Evolutionary conservation across 495 filamentous ascomycete genomes (phyloP), one percentile per base, ranked within the genome.

Genomic region (Viridothelium virens): DNA sequence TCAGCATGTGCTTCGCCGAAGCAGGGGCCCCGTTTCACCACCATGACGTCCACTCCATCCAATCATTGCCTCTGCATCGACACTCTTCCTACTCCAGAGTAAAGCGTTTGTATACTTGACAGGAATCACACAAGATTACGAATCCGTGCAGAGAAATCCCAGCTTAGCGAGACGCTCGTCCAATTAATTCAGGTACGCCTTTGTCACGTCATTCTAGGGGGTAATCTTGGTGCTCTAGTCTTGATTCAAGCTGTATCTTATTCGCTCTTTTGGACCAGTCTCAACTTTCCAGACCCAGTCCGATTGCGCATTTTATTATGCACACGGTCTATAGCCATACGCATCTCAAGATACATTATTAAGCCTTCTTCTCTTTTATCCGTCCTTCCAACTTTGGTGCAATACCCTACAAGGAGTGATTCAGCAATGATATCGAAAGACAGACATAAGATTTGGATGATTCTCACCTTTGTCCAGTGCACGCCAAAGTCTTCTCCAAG

Each of bases 301-400:
- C 25, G 25, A 25, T 25, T 25, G 25, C 25, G 25, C 25, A 25
- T 25, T 25, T 25, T 25, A 25, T 25, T 25, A 25, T 25, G 25
- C 25, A 25, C 25, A 25, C 25, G 25, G 25, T 25, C 25, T 25
- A 25, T 25, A 25, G 25, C 41, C 41, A 44, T 14, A 44, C 41
- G 41, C 41, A 44, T 44, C 14, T 14, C 6, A 44, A 0, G 33
- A 59, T 5, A n/a, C 7, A 4, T 34, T 10, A 11, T 59, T 36
- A 9, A 34, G n/a, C 31, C 53, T 59, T 18, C 31, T 59, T 59
- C 5, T 71, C 68, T 61, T 72, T 44, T 53, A 95, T 93, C 18
- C 91, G 82, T 36, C 89, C 91, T 75, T 95, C 91, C 1, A 94
- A 65, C 63, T 78, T 82, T 31, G 91, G 91, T 33, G 85, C 82